Percentiles rank a stretch among this genome's conserved stretches.
Evolutionary conservation across 75 land plant species (phyloP).

Genomic region (Pseudotsuga menziesii): DNA sequence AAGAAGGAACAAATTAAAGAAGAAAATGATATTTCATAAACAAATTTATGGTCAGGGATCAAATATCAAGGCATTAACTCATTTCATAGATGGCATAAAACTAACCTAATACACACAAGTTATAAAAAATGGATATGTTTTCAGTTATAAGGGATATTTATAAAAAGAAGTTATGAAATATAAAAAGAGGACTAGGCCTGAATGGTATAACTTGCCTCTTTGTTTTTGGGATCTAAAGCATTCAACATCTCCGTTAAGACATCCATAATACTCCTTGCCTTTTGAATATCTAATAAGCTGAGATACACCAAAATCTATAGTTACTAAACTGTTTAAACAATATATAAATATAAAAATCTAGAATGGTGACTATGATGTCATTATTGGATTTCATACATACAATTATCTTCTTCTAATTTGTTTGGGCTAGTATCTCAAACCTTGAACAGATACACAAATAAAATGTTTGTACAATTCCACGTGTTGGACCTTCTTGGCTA

Average conservation of each 20-base stretch:
- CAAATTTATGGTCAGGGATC: neutral
- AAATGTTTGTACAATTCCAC: neutral
- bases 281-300: slow-evolving; percentile 28
- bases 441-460: neutral
- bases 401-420: neutral
- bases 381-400: neutral
- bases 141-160: neutral
- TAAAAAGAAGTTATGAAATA: too few species aligned
- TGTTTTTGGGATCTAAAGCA: slow-evolving; percentile 38
- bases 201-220: slow-evolving; percentile 17
- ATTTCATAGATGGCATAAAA: neutral
- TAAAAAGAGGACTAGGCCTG: too few species aligned
- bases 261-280: slow-evolving; percentile 33
- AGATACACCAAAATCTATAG: neutral
- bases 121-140: neutral
- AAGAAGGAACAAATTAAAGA: neutral
- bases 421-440: neutral
- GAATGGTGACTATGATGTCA: slow-evolving; percentile 1
- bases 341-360: neutral
- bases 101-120: neutral
- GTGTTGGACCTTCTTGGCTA: too few species aligned
- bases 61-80: neutral
- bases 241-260: slow-evolving; percentile 39
- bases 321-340: neutral
- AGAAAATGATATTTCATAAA: neutral